A percentile compares a stretch with the other conserved stretches of the same genome.
phyloP scores from a whole-genome alignment of 2,329 filamentous ascomycete species.

The Botrytis hyacinthi region DNA sequence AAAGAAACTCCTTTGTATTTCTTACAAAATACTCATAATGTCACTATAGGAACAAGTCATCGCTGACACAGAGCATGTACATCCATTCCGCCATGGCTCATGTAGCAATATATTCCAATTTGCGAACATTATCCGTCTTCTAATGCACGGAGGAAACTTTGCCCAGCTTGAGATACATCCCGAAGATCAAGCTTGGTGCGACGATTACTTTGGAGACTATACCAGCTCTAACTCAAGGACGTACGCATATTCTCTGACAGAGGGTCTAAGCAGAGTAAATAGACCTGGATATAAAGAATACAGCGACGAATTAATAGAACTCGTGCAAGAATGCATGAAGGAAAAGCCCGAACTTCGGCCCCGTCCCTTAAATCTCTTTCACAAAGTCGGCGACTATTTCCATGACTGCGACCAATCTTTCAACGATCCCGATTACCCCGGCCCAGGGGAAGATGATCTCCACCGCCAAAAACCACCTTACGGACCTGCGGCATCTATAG shows the following conservation, averaged over 20 bases:
- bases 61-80: background rate
- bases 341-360: background rate
- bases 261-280: background rate
- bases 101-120: slow-evolving; percentile 17
- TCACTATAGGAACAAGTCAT: background rate
- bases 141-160: background rate
- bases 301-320: background rate
- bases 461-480: background rate
- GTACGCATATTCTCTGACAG: background rate
- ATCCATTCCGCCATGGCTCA: slow-evolving; percentile 3
- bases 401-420: rapidly evolving
- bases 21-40: background rate
- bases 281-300: background rate
- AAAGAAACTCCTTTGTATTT: background rate
- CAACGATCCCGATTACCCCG: background rate
- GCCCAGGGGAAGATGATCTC: background rate
- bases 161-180: background rate
- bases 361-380: background rate
- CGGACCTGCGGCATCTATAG: rapidly evolving
- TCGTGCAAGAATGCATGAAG: background rate
- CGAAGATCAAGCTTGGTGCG: background rate
- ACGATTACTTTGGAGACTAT: background rate
- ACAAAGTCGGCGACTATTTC: background rate
- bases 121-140: background rate
- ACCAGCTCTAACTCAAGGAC: rapidly evolving